Evolutionary conservation across 179 eudicot genomes (phyloP), one percentile per base, ranked within the genome.

Genomic region (Spergularia azorica): DNA sequence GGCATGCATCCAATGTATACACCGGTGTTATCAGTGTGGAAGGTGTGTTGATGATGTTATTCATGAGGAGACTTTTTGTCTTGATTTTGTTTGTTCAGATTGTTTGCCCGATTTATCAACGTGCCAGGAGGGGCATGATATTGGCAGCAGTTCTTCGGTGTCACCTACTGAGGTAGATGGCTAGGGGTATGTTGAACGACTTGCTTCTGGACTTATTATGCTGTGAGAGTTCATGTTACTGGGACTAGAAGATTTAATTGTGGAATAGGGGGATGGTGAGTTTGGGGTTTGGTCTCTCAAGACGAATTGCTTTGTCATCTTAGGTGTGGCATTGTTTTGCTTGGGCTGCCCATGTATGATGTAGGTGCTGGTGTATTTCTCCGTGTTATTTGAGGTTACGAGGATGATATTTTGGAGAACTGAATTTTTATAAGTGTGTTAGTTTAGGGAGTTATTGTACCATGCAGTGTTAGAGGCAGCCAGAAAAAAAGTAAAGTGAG

Each of bases 11-110:
- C 69, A 85, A 17, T 95, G 99, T 83, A 91, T 94, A 64, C 77
- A 86, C 1, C 85, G 99, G 57, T 95, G 99, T 80, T 69, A 61
- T 56, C 77, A 82, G 60, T 96, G 99, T 79, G 99, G 99, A 26
- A 81, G 86, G 79, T 96, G 99, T 83, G 75, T 91, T 51, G 79
- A 72, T 15, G 87, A 86, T 76, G 79, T 68, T 65, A 94, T 77
- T 70, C 92, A 86, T 66, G 91, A 85, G 77, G 99, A 96, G 79
- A 89, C 87, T 5, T 94, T 96, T 76, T 89, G 85, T 64, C 75
- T 96, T 63, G 98, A 94, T 32, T 13, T 65, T 17, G 77, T 79
- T 17, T 94, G 99, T 79, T 82, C 89, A 18, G 80, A 71, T 84
- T 96, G 99, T 82, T 83, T 73, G 51, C 81, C 78, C 38, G 72